These are phyloP conservation scores for Hyphopichia burtonii DNA, from an alignment of 1,139 yeast genomes.

Conservation along the genomic window DNA sequence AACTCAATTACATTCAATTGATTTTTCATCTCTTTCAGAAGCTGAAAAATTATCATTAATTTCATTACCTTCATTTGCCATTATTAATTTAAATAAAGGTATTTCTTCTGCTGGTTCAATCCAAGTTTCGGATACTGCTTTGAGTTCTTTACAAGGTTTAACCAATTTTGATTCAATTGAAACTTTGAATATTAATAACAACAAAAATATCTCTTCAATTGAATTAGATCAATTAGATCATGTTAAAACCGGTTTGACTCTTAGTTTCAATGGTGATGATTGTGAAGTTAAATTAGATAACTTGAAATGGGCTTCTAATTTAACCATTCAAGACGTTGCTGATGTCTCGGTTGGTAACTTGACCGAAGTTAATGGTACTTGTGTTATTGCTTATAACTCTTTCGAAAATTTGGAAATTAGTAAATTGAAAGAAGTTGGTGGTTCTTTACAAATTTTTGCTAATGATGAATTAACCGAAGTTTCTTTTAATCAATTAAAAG, in stretches of 20 bases:
- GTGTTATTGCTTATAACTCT: slow-evolving; percentile 41
- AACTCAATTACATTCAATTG: slow-evolving; percentile 42
- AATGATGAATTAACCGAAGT: slow-evolving; percentile 40
- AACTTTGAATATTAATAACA: slow-evolving; percentile 43
- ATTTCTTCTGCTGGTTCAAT: slow-evolving; percentile 33
- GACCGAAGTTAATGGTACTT: slow-evolving; percentile 43
- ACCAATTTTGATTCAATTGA: slow-evolving; percentile 32
- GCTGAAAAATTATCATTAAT: slow-evolving; percentile 34
- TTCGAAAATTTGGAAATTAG: slow-evolving; percentile 33
- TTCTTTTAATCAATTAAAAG: slow-evolving; percentile 26
- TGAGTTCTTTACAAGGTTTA: slow-evolving; percentile 37
- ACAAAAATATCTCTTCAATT: slow-evolving; percentile 41
- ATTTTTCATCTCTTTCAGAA: slow-evolving; percentile 32
- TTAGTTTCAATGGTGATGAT: slow-evolving; percentile 45
- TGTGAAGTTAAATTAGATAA: slow-evolving; percentile 37
- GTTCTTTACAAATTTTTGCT: slow-evolving; percentile 43
- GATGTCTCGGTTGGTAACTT: slow-evolving; percentile 32
- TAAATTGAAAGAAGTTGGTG: slow-evolving; percentile 34
- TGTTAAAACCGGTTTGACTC: slow-evolving; percentile 36
- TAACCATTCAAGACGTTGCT: slow-evolving; percentile 44
- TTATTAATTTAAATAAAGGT: slow-evolving; percentile 38
- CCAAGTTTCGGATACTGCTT: slow-evolving; percentile 45
- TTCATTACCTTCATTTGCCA: slow-evolving; percentile 45
- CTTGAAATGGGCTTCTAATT: slow-evolving; percentile 44
- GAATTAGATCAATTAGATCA: slow-evolving; percentile 35